These are phyloP conservation scores for Aquilaria malaccensis DNA, from an alignment of 345 rosid genomes.

Conservation along the genomic window DNA sequence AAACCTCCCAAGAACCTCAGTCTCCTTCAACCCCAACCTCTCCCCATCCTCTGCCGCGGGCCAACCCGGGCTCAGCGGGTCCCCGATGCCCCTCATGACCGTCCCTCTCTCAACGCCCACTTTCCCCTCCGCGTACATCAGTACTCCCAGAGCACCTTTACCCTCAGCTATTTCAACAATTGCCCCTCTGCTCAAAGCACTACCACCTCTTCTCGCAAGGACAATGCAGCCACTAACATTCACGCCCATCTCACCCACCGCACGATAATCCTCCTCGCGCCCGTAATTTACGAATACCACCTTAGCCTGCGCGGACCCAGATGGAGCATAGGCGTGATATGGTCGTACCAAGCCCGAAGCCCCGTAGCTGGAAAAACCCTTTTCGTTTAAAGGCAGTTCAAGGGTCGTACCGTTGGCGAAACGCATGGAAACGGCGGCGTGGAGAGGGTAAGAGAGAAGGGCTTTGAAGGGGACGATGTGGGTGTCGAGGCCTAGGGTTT, in stretches of 20 bases:
- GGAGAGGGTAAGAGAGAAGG: slow-evolving; percentile 69
- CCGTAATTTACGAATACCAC: slow-evolving; percentile 76
- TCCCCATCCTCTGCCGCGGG: slow-evolving; percentile 71
- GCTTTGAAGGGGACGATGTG: slow-evolving; percentile 41
- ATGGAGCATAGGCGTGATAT: slow-evolving; percentile 93
- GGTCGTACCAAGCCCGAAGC: slow-evolving; percentile 40
- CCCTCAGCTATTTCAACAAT: slow-evolving; percentile 57
- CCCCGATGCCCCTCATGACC: slow-evolving; percentile 90
- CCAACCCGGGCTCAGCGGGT: slow-evolving; percentile 94
- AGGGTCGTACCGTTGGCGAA: slow-evolving; percentile 43
- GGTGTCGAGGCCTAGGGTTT: slow-evolving; percentile 45
- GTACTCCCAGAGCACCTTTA: slow-evolving; percentile 70
- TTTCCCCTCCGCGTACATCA: slow-evolving; percentile 58
- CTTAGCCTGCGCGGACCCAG: slow-evolving; percentile 50
- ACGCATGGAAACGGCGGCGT: slow-evolving; percentile 40
- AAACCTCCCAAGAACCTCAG: slow-evolving; percentile 45
- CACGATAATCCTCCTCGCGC: slow-evolving; percentile 61
- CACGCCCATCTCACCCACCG: slow-evolving; percentile 50
- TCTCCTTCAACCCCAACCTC: slow-evolving; percentile 48
- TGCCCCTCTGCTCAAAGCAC: slow-evolving; percentile 46
- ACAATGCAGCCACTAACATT: slow-evolving; percentile 57
- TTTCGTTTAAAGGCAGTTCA: slow-evolving; percentile 38
- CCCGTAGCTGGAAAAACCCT: slow-evolving; percentile 11
- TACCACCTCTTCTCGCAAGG: slow-evolving; percentile 52
- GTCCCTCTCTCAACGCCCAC: slow-evolving; percentile 87